Percentiles rank a stretch among this genome's conserved stretches.
Conservation (phyloP, 2,329 filamentous ascomycete genomes). For the Xylariaceae sp. region DNA sequence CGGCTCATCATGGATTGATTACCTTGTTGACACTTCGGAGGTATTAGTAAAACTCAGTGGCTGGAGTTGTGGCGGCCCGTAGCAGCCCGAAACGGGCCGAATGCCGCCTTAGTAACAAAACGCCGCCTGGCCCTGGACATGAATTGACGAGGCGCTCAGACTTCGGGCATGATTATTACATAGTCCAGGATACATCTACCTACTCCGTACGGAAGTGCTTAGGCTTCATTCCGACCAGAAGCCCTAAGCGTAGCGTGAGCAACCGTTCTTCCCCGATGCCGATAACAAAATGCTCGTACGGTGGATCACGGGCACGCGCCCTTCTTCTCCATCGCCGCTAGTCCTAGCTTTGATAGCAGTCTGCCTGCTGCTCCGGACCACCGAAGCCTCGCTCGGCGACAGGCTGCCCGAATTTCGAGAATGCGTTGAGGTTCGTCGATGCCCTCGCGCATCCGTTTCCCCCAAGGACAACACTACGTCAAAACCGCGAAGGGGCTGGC, state of each 20-base stretch:
- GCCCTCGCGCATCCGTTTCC: neutral
- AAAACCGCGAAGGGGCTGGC: neutral
- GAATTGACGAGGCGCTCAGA: too few species aligned
- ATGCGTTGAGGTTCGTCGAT: constrained; percentile 69
- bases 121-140: too few species aligned
- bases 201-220: too few species aligned
- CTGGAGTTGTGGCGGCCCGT: too few species aligned
- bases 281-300: constrained; percentile 26
- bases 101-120: too few species aligned
- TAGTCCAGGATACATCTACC: too few species aligned
- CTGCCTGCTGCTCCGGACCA: constrained; percentile 39
- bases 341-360: constrained; percentile 37
- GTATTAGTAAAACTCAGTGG: too few species aligned
- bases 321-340: constrained; percentile 17
- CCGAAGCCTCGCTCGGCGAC: constrained; percentile 75
- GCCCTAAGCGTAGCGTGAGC: constrained; percentile 11
- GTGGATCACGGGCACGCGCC: constrained; percentile 18
- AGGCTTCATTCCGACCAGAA: too few species aligned
- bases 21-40: too few species aligned
- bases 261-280: constrained; percentile 9
- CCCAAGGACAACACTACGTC: neutral
- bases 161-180: too few species aligned
- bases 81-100: too few species aligned
- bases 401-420: constrained; percentile 79
- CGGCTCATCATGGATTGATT: too few species aligned